These are phyloP conservation scores for Penicillium argentinense DNA, from an alignment of 495 filamentous ascomycete species.

Conservation along the genomic window DNA sequence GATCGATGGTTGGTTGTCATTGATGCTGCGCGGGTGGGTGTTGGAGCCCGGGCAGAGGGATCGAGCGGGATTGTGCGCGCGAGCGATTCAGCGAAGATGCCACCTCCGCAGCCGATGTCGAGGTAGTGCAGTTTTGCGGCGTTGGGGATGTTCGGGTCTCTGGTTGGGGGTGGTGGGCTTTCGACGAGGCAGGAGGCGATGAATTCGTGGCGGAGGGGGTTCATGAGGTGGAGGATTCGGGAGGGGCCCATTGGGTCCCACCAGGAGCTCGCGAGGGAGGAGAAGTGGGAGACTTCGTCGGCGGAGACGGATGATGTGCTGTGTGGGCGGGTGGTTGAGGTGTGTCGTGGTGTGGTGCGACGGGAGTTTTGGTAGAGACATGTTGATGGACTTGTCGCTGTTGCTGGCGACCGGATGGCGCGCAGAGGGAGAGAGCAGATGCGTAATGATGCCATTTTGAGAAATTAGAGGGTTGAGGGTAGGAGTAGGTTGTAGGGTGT, in stretches of 20 bases:
- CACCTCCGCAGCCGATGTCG: constrained; percentile 93
- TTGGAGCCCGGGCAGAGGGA: constrained; percentile 48
- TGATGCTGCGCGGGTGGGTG: constrained; percentile 57
- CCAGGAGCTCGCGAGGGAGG: constrained; percentile 87
- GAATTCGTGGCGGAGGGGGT: constrained; percentile 93
- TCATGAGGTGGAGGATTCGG: constrained; percentile 94
- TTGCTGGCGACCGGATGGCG: constrained; percentile 10
- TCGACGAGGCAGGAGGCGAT: constrained; percentile 67
- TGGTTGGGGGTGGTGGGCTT: constrained; percentile 19
- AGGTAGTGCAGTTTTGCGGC: constrained; percentile 63
- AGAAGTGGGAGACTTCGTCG: constrained; percentile 90
- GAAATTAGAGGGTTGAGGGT: too few species aligned
- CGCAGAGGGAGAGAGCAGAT: constrained; percentile 5
- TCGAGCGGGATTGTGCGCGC: constrained; percentile 59
- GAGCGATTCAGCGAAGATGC: constrained; percentile 92
- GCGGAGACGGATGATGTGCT: constrained; percentile 72
- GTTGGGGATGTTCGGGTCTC: not conserved
- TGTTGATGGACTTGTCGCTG: constrained; percentile 8
- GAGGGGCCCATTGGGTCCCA: constrained; percentile 96
- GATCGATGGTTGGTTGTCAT: constrained; percentile 88
- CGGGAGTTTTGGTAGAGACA: constrained; percentile 4
- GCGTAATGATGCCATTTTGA: constrained; percentile 19
- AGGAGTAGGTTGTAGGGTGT: too few species aligned
- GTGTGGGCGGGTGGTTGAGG: constrained; percentile 34
- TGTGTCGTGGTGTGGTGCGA: not conserved